Base-by-base conservation (phyloP, 257 asterid species). In the Schizonepeta tenuifolia region DNA sequence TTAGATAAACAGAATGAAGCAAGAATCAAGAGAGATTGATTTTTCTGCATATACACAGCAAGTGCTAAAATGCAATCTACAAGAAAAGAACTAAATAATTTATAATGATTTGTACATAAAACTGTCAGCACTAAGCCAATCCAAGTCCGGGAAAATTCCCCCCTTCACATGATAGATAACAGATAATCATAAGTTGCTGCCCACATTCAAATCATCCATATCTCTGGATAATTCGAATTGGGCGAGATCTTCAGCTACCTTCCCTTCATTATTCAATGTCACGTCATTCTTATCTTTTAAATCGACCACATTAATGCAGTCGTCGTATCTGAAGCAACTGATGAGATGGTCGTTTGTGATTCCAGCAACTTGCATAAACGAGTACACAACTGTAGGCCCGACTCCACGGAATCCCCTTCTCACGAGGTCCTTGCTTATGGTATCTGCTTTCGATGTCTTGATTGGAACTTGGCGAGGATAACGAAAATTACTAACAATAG, bases 281-380 rank as follows among this genome's bases (percentile, higher is more conserved):
- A 74, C 81, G 60, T 82, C 89, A 24, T 72, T 80, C 67, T 71
- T 86, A 17, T 76, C 83, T 41, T 24, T 67, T 69, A 43, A 71
- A 40, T 85, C 87, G 18, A 79, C 83, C 13, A 70, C 80, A 41
- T 58, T 74, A 62, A 84, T 46, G 78, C 98, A 94, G 10, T 91
- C 95, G 22, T 75, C 85, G 71, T 83, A 86, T 81, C 96, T 82
- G 92, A 87, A 94, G 82, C 99, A 94, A 66, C 81, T 88, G 78
- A 82, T 74, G 70, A 94, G 93, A 79, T 94, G 99, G 76, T 94
- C 99, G n/a, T 91, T 92, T 41, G 98, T 90, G 18, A 94, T 82
- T 72, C 99, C 99, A 51, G 90, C 87, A 20, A 77, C 97, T 79
- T 94, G 99, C 98, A 94, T 94, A 74, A 94, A 94, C 1, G 99